Evolutionary conservation across 129 eudicot species (phyloP), one percentile per base, ranked within the genome.

Genomic region (Saposhnikovia divaricata): DNA sequence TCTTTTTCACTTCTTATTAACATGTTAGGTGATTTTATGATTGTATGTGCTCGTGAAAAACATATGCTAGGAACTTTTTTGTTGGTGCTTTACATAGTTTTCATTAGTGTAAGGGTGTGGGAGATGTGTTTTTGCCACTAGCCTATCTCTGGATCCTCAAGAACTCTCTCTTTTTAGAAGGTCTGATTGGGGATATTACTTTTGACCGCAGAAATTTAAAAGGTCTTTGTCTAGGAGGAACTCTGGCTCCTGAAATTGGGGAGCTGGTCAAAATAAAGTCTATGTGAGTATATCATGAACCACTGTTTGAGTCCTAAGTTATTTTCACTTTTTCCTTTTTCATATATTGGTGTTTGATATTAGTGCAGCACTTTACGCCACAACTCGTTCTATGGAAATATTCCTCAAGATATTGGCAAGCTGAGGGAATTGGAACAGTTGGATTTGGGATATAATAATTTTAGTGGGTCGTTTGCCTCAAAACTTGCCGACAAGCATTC

Each of bases 391-490:
- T 57, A 68, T 14, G 97, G 93, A 77, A 88, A 75, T 77, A 88
- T 91, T 70, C 97, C 97, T 23, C 69, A 25, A 61, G 92, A 87
- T 69, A 72, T 91, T 75, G 90, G 83, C 38, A 82, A 86, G 76
- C 47, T 91, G 73, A 80, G 88, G 83, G 88, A 91, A 83, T 87
- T 91, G 37, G 90, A 91, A 84, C 89, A 85, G 57, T 75, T 91
- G 83, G 97, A 91, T 75, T 83, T 91, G 85, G 97, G 93, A 71
- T 77, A 81, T 88, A 91, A 91, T 81, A 86, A 91, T 84, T 87
- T 91, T 72, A 86, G 82, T 27, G 90, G 90, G 12, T 74, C 85
- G 25, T 74, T 89, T 53, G 82, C 93, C 6, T 74, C 85, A 75
- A 84, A 86, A 81, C 79, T 89, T 65, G 84, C 80, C 82, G 85